A percentile compares a stretch with the other conserved stretches of the same genome.
Evolutionary conservation across 2,329 filamentous ascomycete species (phyloP).

Genomic region (Acrocalymma vagum): DNA sequence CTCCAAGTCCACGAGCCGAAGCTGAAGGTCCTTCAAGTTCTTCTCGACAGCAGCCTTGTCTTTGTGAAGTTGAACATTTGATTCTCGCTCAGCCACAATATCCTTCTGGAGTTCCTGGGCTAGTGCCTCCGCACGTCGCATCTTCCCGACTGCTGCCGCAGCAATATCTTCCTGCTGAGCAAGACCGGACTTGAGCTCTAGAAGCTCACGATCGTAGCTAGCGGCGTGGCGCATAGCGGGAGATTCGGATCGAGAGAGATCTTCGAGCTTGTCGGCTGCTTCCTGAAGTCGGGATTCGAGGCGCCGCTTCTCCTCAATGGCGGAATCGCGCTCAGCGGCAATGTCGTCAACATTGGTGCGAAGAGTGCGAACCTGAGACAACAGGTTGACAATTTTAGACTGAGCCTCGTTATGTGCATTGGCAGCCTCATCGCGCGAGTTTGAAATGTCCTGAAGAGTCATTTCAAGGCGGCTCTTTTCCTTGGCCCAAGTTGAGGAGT

Average conservation of each 20-base stretch:
- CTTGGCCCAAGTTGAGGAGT: conserved; percentile 98
- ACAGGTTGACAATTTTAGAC: conserved; percentile 86
- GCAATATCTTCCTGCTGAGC: conserved; percentile 95
- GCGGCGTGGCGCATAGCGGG: conserved; percentile 91
- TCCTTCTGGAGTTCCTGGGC: conserved; percentile 92
- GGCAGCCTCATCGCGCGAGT: conserved; percentile 92
- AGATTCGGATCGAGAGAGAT: conserved; percentile 83
- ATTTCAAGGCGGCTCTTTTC: conserved; percentile 93
- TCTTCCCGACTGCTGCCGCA: conserved; percentile 92
- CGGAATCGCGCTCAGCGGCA: conserved; percentile 81
- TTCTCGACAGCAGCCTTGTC: conserved; percentile 92
- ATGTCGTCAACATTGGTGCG: conserved; percentile 87
- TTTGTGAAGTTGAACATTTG: conserved; percentile 81
- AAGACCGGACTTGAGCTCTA: conserved; percentile 87
- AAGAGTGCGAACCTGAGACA: conserved; percentile 87
- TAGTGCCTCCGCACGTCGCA: conserved; percentile 90
- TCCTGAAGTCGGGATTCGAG: conserved; percentile 86
- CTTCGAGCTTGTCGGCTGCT: conserved; percentile 87
- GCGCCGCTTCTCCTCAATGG: conserved; percentile 88
- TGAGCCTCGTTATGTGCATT: conserved; percentile 95
- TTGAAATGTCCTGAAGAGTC: conserved; percentile 85
- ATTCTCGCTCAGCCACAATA: conserved; percentile 84
- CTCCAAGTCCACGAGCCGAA: conserved; percentile 90
- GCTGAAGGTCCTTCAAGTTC: conserved; percentile 86
- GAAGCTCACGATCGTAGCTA: conserved; percentile 83